Evolutionary conservation across 768 basidiomycete genomes (phyloP).

Genomic region (Panaeolus papilionaceus): DNA sequence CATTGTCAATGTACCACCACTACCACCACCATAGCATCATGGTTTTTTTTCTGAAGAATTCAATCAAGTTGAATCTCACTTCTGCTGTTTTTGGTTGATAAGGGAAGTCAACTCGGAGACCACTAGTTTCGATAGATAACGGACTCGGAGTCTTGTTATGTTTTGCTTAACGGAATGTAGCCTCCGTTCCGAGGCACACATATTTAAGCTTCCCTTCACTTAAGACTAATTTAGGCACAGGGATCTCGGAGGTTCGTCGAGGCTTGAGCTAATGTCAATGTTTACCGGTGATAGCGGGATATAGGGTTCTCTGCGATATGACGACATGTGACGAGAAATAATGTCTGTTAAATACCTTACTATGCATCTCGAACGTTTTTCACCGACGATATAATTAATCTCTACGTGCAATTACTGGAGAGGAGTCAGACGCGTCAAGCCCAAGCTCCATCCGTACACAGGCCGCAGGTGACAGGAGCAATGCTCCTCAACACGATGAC

Average conservation of each 20-base stretch:
- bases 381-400: not conserved
- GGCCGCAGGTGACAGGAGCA: not conserved
- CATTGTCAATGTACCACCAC: not conserved
- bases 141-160: too few species aligned
- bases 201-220: too few species aligned
- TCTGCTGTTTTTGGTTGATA: not conserved
- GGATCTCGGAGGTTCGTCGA: not conserved
- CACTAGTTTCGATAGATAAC: too few species aligned
- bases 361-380: not conserved
- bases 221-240: too few species aligned
- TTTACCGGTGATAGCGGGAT: constrained; percentile 3
- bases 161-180: not conserved
- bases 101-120: too few species aligned
- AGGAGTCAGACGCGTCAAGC: not conserved
- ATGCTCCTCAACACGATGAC: not conserved
- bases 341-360: not conserved
- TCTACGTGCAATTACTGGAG: not conserved
- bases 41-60: not conserved
- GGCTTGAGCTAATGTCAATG: too few species aligned
- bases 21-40: too few species aligned
- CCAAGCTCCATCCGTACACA: not conserved
- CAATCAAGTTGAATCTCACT: not conserved
- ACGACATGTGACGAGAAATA: too few species aligned
- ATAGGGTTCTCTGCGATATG: not conserved
- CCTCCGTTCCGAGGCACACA: too few species aligned